Conservation (phyloP, 192 early-diverging fungal species). For the Thamnidium elegans region DNA sequence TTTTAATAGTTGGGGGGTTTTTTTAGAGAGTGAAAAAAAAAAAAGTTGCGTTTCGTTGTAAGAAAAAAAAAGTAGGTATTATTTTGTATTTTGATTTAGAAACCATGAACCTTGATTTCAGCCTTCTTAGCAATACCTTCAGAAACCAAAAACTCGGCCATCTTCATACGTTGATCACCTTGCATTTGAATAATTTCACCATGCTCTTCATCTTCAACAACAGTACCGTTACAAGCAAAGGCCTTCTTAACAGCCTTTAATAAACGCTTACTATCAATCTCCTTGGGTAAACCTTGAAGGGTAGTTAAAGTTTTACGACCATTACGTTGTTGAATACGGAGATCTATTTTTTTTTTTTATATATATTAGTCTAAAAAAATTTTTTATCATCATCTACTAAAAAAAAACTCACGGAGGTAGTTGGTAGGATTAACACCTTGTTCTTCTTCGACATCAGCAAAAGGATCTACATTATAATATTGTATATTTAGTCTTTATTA, state of each 20-base stretch:
- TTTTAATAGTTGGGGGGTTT: too few species aligned
- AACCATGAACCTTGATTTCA: constrained; percentile 94
- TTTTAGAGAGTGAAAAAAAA: too few species aligned
- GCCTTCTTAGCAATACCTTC: constrained; percentile 83
- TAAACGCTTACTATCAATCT: constrained; percentile 86
- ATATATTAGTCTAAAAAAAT: neutral
- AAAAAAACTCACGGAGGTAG: constrained; percentile 45
- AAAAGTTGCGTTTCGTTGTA: too few species aligned
- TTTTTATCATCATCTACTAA: neutral
- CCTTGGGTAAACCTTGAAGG: constrained; percentile 83
- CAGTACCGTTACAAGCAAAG: constrained; percentile 95
- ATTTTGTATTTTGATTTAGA: constrained; percentile 52
- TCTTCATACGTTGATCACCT: constrained; percentile 90
- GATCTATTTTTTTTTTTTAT: constrained; percentile 60
- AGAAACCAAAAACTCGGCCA: constrained; percentile 72
- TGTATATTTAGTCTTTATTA: neutral
- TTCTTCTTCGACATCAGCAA: constrained; percentile 52
- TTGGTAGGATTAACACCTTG: constrained; percentile 28
- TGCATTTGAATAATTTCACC: constrained; percentile 92
- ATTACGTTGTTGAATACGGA: constrained; percentile 96
- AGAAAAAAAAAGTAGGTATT: neutral
- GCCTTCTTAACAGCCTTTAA: constrained; percentile 97
- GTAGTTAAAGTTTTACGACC: constrained; percentile 97
- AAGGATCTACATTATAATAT: constrained; percentile 33
- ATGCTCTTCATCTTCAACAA: constrained; percentile 88